phyloP scores from a whole-genome alignment of 1,284 basidiomycete species.

The Ustilago esculenta region DNA sequence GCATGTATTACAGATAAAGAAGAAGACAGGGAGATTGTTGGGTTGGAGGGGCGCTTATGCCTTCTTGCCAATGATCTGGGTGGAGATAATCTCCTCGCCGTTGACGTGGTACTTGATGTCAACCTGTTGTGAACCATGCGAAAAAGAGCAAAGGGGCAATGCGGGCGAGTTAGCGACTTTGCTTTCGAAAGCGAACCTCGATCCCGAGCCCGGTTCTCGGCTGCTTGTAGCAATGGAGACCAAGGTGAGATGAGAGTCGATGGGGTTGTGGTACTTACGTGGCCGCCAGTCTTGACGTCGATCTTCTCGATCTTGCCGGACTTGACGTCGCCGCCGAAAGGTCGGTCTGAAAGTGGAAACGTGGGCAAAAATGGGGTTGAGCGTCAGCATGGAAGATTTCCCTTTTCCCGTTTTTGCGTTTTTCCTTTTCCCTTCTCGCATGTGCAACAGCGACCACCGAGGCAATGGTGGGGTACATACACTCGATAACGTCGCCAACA shows the following conservation, averaged over 20 bases:
- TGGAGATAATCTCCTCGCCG: constrained; percentile 59
- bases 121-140: constrained; percentile 27
- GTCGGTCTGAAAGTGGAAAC: constrained; percentile 56
- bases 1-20: constrained; percentile 15
- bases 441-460: too few species aligned
- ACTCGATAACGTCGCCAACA: constrained; percentile 58
- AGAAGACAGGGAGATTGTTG: neutral
- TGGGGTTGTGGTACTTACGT: constrained; percentile 38
- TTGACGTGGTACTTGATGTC: constrained; percentile 62
- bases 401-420: too few species aligned
- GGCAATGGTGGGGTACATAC: too few species aligned
- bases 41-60: constrained; percentile 11
- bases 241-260: too few species aligned
- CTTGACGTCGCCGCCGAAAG: constrained; percentile 60
- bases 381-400: too few species aligned
- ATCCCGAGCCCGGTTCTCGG: too few species aligned
- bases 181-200: too few species aligned
- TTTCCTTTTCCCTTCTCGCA: too few species aligned
- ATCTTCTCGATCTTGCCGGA: constrained; percentile 63
- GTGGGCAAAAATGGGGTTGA: too few species aligned
- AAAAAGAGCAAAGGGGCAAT: neutral
- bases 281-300: constrained; percentile 58
- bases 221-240: too few species aligned
- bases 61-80: constrained; percentile 60
- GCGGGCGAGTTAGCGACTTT: too few species aligned